A percentile compares a stretch with the other conserved stretches of the same genome.
Evolutionary conservation across 352 stramenopile species (phyloP).

Genomic region (Phytophthora hybrid): DNA sequence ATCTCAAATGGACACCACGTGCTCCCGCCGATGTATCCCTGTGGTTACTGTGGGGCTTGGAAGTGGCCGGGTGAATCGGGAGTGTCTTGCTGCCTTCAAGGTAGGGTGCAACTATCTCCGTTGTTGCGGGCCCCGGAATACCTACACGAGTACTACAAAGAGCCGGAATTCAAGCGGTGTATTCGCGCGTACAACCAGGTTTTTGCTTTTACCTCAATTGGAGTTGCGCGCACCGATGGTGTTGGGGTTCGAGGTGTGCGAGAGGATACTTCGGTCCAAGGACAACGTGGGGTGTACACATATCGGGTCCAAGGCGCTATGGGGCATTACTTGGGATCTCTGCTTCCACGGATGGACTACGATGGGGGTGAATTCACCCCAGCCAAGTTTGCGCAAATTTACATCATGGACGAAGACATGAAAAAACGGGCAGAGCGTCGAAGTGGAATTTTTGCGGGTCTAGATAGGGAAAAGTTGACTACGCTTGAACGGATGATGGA

Average conservation of each 20-base stretch:
- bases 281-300: constrained; percentile 18
- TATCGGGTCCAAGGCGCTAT: constrained; percentile 11
- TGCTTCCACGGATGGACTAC: not conserved
- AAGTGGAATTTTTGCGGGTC: not conserved
- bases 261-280: constrained; percentile 1
- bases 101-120: not conserved
- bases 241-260: not conserved
- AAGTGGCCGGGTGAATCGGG: constrained; percentile 1
- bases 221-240: not conserved
- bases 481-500: constrained; percentile 8
- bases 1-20: not conserved
- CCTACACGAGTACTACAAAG: not conserved
- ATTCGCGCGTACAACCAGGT: constrained; percentile 21
- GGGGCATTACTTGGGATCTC: constrained; percentile 14
- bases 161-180: not conserved
- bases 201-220: constrained; percentile 23
- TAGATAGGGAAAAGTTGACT: not conserved
- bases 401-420: constrained; percentile 13
- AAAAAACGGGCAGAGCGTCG: not conserved
- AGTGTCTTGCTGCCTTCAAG: not conserved
- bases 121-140: not conserved
- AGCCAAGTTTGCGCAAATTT: constrained; percentile 18
- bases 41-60: constrained; percentile 2
- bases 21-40: not conserved
- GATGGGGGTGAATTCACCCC: not conserved